Evolutionary conservation across 1,284 basidiomycete species (phyloP).

Genomic region (Sporisorium graminicola): DNA sequence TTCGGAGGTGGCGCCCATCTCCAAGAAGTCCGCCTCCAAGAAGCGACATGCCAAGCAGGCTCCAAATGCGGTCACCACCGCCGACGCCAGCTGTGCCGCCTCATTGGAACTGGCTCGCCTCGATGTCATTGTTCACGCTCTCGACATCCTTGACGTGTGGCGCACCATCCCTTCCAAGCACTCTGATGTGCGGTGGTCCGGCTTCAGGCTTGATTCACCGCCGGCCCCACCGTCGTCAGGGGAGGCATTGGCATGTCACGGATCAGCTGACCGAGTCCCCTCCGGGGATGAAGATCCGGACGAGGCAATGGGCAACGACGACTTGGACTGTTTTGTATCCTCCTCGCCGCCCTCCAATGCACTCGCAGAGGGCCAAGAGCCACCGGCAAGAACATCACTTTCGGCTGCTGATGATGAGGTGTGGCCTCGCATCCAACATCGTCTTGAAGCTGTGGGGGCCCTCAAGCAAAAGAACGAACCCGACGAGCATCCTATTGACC

Average conservation of each 20-base stretch:
- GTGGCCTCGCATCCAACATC: conserved; percentile 18
- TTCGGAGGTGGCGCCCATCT: conserved; percentile 3
- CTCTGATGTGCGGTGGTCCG: background rate
- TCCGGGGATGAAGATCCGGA: background rate
- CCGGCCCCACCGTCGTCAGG: background rate
- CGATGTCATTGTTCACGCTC: conserved; percentile 24
- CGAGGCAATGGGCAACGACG: conserved; percentile 8
- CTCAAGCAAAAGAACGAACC: background rate
- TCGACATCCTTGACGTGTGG: conserved; percentile 32
- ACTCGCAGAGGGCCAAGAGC: background rate
- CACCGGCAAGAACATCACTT: background rate
- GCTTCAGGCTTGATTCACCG: background rate
- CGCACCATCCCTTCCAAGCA: background rate
- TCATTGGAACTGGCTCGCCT: conserved; percentile 18
- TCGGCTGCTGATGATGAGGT: background rate
- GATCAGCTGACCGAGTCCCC: background rate
- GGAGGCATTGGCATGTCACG: background rate
- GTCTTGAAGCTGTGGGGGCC: conserved; percentile 10
- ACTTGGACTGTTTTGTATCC: conserved; percentile 31
- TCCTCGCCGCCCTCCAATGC: background rate
- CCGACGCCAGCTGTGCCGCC: background rate
- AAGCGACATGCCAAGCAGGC: background rate
- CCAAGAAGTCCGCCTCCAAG: background rate
- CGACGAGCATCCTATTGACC: conserved; percentile 25
- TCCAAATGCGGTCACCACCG: background rate